phyloP scores from a whole-genome alignment of 2,329 filamentous ascomycete genomes.

The Claviceps lovelessii region DNA sequence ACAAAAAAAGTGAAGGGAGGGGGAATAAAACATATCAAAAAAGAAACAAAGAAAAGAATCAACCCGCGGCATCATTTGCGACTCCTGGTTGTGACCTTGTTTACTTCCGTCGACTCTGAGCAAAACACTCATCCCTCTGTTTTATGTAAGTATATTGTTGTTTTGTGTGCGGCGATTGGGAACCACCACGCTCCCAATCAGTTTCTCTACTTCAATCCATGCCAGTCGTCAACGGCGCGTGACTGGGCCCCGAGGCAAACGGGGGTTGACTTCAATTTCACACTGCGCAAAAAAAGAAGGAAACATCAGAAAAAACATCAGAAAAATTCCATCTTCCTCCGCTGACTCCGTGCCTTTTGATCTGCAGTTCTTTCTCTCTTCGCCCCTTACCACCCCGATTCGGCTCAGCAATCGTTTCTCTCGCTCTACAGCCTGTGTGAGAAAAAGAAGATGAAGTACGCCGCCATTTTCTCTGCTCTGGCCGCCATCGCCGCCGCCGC shows the following conservation, averaged over 20 bases:
- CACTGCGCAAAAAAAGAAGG: neutral
- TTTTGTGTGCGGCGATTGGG: too few species aligned
- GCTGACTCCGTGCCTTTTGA: neutral
- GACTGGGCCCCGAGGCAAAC: too few species aligned
- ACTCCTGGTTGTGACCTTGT: neutral
- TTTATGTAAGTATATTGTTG: neutral
- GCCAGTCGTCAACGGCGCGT: neutral
- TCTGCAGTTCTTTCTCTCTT: neutral
- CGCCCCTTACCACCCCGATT: neutral
- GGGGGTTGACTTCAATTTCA: too few species aligned
- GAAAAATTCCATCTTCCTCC: too few species aligned
- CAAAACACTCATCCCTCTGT: neutral
- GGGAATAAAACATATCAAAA: too few species aligned
- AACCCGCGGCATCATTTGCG: neutral
- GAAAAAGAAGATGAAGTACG: conserved; percentile 21
- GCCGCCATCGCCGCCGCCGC: conserved; percentile 10
- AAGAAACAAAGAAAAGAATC: too few species aligned
- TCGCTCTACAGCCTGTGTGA: neutral
- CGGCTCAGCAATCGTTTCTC: too few species aligned
- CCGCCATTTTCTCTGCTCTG: conserved; percentile 17
- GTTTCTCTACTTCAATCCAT: neutral
- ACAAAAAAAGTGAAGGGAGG: too few species aligned
- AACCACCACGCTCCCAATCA: too few species aligned
- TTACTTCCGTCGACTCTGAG: neutral
- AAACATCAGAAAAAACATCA: neutral